Evolutionary conservation across 768 basidiomycete genomes (phyloP).

Genomic region (Fistulinella prunicolor): DNA sequence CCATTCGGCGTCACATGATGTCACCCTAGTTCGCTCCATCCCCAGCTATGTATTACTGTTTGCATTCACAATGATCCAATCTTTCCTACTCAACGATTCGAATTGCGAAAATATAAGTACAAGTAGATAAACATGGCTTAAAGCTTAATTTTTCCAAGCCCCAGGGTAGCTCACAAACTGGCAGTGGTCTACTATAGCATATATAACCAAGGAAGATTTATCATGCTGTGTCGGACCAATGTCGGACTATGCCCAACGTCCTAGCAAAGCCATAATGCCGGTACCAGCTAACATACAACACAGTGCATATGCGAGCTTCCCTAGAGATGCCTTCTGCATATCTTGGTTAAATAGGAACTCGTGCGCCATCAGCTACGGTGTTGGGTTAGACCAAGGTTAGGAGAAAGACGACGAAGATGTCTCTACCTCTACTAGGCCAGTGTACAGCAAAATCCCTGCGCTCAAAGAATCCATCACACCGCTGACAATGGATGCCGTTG

Average conservation of each 20-base stretch:
- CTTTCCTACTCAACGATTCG: too few species aligned
- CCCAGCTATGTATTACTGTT: too few species aligned
- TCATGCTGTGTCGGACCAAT: too few species aligned
- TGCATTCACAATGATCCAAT: too few species aligned
- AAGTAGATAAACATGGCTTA: too few species aligned
- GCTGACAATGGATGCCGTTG: constrained; percentile 76
- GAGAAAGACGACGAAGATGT: neutral
- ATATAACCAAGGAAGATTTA: too few species aligned
- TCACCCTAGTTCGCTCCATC: too few species aligned
- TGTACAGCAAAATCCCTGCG: constrained; percentile 85
- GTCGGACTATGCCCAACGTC: constrained; percentile 93
- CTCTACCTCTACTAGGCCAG: constrained; percentile 84
- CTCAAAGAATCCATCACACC: constrained; percentile 85
- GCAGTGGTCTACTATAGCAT: too few species aligned
- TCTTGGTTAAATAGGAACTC: constrained; percentile 91
- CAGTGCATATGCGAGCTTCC: constrained; percentile 68
- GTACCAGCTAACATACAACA: constrained; percentile 79
- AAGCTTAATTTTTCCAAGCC: too few species aligned
- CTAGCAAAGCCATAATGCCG: constrained; percentile 88
- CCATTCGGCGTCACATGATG: too few species aligned
- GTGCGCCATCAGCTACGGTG: constrained; percentile 78
- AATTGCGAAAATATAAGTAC: too few species aligned
- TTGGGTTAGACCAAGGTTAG: constrained; percentile 1
- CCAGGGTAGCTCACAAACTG: too few species aligned
- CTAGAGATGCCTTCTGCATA: constrained; percentile 69